Percentiles rank a stretch among this genome's conserved stretches.
These are phyloP conservation scores for Candida smagusa DNA, from an alignment of 1,139 yeast genomes.

Conservation along the genomic window DNA sequence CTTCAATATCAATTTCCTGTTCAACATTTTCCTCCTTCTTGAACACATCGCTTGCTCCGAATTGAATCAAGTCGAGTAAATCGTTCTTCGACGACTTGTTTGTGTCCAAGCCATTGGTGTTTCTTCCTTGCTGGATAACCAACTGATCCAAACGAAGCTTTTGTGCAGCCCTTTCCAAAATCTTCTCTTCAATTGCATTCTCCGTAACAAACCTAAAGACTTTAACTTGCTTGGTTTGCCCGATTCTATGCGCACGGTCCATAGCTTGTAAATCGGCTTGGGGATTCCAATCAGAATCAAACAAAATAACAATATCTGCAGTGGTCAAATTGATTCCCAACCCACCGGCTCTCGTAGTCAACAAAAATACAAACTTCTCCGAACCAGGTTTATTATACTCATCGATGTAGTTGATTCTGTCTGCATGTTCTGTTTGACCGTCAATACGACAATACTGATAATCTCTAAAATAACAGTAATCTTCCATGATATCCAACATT, in stretches of 20 bases:
- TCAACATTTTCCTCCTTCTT: constrained; percentile 18
- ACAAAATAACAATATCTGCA: constrained; percentile 71
- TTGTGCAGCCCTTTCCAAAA: constrained; percentile 76
- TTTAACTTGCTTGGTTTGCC: constrained; percentile 77
- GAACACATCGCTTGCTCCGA: constrained; percentile 70
- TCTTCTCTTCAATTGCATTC: constrained; percentile 79
- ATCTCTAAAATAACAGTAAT: constrained; percentile 67
- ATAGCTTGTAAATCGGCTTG: constrained; percentile 86
- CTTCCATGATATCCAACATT: constrained; percentile 75
- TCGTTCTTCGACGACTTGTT: constrained; percentile 60
- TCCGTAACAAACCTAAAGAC: constrained; percentile 76
- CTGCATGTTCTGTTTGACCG: constrained; percentile 78
- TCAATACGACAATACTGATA: constrained; percentile 74
- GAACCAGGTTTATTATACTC: constrained; percentile 71
- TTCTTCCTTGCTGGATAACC: constrained; percentile 76
- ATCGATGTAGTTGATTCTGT: constrained; percentile 72
- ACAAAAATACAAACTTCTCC: constrained; percentile 63
- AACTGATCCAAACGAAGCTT: constrained; percentile 74
- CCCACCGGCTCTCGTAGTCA: constrained; percentile 88
- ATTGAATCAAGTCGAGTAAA: constrained; percentile 74
- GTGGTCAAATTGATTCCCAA: constrained; percentile 75
- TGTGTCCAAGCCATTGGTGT: constrained; percentile 34
- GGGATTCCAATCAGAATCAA: constrained; percentile 85
- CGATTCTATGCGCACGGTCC: constrained; percentile 88
- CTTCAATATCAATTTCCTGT: constrained; percentile 62